A percentile compares a stretch with the other conserved stretches of the same genome.
Conservation (phyloP, 1,284 basidiomycete genomes). For the Trametes versicolor region DNA sequence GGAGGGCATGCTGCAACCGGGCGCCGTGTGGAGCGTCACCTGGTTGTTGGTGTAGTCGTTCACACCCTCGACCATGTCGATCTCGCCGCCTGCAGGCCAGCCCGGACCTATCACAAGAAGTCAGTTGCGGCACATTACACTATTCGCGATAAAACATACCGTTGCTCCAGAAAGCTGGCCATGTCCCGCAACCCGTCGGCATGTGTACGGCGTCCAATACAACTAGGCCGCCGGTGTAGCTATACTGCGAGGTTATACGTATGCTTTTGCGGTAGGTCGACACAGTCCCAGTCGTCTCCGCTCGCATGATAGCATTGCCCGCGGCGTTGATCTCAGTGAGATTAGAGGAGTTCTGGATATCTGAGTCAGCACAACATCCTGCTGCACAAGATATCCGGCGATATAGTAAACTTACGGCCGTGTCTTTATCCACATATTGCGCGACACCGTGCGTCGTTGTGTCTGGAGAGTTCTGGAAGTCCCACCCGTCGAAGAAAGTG, state of each 20-base stretch:
- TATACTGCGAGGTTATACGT: conserved; percentile 74
- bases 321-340: conserved; percentile 69
- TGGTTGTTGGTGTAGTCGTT: conserved; percentile 84
- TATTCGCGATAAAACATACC: conserved; percentile 39
- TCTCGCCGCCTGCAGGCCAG: conserved; percentile 84
- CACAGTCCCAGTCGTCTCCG: conserved; percentile 83
- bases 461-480: conserved; percentile 77
- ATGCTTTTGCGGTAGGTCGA: conserved; percentile 74
- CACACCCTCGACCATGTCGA: conserved; percentile 90
- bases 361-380: conserved; percentile 6
- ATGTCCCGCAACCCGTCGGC: conserved; percentile 90
- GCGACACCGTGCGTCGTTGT: conserved; percentile 78
- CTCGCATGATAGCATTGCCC: conserved; percentile 83
- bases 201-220: conserved; percentile 90
- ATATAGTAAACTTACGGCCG: conserved; percentile 57
- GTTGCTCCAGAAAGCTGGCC: conserved; percentile 75
- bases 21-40: conserved; percentile 80
- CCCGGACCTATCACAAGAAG: conserved; percentile 55
- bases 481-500: conserved; percentile 84
- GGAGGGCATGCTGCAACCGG: conserved; percentile 73
- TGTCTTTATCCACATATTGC: conserved; percentile 63
- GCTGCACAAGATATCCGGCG: conserved; percentile 7
- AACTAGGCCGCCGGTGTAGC: conserved; percentile 75
- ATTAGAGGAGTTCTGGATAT: conserved; percentile 54
- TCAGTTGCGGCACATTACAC: neutral